Conservation (phyloP, 2,329 filamentous ascomycete species). For the Nemania sp. region DNA sequence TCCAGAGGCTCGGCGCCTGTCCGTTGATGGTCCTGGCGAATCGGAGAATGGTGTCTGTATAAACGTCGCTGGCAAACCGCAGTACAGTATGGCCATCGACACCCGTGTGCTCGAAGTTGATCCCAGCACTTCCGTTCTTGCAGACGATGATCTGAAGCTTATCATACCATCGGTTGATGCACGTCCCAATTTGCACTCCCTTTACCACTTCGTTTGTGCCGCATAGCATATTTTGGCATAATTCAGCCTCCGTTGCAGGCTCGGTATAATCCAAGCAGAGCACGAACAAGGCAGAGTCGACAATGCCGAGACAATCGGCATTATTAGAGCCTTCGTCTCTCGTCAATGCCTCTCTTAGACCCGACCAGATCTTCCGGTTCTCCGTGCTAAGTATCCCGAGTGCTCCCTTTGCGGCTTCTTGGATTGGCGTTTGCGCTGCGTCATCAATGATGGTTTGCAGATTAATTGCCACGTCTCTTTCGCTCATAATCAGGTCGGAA, state of each 20-base stretch:
- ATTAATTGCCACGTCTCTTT: constrained; percentile 90
- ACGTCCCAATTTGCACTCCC: constrained; percentile 95
- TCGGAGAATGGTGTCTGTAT: constrained; percentile 95
- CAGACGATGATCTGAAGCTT: constrained; percentile 99
- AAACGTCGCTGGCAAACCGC: constrained; percentile 93
- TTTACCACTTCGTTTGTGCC: constrained; percentile 89
- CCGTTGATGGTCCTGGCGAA: constrained; percentile 96
- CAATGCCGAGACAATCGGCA: constrained; percentile 91
- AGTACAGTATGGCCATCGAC: constrained; percentile 97
- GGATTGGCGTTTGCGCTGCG: constrained; percentile 84
- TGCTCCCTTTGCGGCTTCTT: constrained; percentile 93
- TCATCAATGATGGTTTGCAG: constrained; percentile 91
- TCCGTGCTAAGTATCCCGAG: constrained; percentile 93
- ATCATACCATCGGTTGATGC: constrained; percentile 98
- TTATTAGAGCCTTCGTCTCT: constrained; percentile 90
- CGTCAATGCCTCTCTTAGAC: constrained; percentile 83
- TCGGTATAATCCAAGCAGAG: constrained; percentile 93
- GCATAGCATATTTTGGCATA: constrained; percentile 99
- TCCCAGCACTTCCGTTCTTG: constrained; percentile 96
- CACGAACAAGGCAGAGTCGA: constrained; percentile 91
- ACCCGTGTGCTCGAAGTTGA: constrained; percentile 99
- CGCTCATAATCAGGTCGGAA: constrained; percentile 94
- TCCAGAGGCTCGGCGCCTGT: constrained; percentile 88
- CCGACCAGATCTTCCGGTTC: constrained; percentile 95
- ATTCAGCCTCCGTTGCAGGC: constrained; percentile 74